These are phyloP conservation scores for Daldinia caldariorum DNA, from an alignment of 495 filamentous ascomycete species.

Conservation along the genomic window DNA sequence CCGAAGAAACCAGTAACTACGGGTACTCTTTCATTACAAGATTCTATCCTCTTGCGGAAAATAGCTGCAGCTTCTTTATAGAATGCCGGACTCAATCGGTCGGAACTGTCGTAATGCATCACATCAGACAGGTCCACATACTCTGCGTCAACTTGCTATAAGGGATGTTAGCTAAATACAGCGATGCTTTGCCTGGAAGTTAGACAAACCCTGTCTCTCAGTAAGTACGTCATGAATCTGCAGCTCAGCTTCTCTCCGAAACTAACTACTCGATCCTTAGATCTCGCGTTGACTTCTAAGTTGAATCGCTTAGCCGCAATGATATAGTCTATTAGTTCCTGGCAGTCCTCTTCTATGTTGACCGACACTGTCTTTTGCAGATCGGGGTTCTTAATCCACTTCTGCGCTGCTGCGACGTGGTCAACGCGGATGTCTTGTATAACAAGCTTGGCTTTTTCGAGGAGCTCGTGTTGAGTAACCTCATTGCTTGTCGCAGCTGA, in stretches of 20 bases:
- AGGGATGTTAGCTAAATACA: slow-evolving; percentile 20
- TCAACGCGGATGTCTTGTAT: slow-evolving; percentile 79
- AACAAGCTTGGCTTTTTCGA: slow-evolving; percentile 73
- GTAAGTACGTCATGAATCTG: slow-evolving; percentile 81
- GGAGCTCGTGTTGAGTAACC: slow-evolving; percentile 69
- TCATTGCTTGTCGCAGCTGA: slow-evolving; percentile 71
- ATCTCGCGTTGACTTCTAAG: slow-evolving; percentile 78
- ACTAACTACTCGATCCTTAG: slow-evolving; percentile 89
- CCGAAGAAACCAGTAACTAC: slow-evolving; percentile 90
- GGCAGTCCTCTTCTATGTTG: slow-evolving; percentile 79
- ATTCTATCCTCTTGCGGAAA: slow-evolving; percentile 72
- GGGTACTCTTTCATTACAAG: slow-evolving; percentile 75
- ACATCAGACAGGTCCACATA: slow-evolving; percentile 87
- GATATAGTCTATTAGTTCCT: slow-evolving; percentile 64
- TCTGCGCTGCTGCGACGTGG: slow-evolving; percentile 72
- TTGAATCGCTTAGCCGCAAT: slow-evolving; percentile 66
- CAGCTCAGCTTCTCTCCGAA: slow-evolving; percentile 95
- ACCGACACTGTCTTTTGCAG: slow-evolving; percentile 65
- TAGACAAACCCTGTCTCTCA: slow-evolving; percentile 67
- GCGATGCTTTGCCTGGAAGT: background rate
- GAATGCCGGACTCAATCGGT: slow-evolving; percentile 79
- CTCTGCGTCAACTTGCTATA: slow-evolving; percentile 76
- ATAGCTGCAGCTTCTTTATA: slow-evolving; percentile 74
- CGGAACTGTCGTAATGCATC: slow-evolving; percentile 67
- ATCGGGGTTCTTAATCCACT: slow-evolving; percentile 68